These are phyloP conservation scores for Mucor velutinosus DNA, from an alignment of 371 early-diverging fungal species.

Conservation along the genomic window DNA sequence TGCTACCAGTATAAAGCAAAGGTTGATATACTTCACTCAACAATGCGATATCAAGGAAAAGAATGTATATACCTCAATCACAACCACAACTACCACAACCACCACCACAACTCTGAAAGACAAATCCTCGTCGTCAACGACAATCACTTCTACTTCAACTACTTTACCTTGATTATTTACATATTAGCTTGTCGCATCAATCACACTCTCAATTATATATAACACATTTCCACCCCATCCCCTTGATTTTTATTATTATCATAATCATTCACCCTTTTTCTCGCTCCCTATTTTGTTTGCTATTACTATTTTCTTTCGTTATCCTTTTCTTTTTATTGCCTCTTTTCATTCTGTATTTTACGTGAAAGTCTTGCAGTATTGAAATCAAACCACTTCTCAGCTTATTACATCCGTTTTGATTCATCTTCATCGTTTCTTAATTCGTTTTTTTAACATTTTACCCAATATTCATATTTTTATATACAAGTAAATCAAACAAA, in stretches of 20 bases:
- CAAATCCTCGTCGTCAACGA: not conserved
- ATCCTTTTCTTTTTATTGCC: not conserved
- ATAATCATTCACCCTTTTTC: not conserved
- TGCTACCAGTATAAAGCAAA: conserved; percentile 34
- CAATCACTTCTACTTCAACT: not conserved
- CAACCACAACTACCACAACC: conserved; percentile 14
- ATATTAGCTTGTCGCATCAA: not conserved
- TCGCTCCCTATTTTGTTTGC: not conserved
- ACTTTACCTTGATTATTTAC: not conserved
- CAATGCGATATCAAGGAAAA: conserved; percentile 8
- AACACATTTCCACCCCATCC: not conserved
- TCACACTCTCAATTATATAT: not conserved
- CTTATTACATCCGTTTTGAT: not conserved
- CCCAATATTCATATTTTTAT: not conserved
- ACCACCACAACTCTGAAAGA: conserved; percentile 1
- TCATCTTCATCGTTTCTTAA: not conserved
- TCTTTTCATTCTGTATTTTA: not conserved
- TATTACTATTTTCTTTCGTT: not conserved
- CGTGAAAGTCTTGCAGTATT: not conserved
- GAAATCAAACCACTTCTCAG: not conserved
- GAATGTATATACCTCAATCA: conserved; percentile 14
- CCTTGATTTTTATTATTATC: not conserved
- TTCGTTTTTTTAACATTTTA: not conserved
- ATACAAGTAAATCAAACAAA: not conserved
- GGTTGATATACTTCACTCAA: conserved; percentile 28